Base-by-base conservation (phyloP, 257 asterid genomes). In the Verbascum thapsus region DNA sequence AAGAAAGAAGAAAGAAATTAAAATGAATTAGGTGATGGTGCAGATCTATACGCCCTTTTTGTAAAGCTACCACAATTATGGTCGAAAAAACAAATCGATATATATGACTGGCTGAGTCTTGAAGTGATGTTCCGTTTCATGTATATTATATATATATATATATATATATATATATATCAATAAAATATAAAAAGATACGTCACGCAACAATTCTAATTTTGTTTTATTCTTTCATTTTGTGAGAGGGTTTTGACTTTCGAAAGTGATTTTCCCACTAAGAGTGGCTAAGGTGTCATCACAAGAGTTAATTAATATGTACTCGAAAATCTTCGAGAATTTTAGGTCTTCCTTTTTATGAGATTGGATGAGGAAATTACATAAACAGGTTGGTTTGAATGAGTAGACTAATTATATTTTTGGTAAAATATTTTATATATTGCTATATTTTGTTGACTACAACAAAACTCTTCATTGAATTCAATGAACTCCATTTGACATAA, bases 241-340 rank as follows among this genome's bases (percentile, higher is more conserved):
- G n/a, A n/a, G n/a, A n/a, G n/a, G n/a, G n/a, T n/a, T n/a, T n/a
- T n/a, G 77, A 70, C 69, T 81, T 70, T 40, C 53, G 44, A 74
- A 82, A 73, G 91, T 81, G 67, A 66, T n/a, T 70, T 71, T 64
- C 54, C 81, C 86, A 81, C 86, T 79, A 72, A 70, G 75, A 48
- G 68, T 77, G 84, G 80, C 70, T 39, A 61, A 60, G 63, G 71
- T 81, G 76, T 53, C 81, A 72, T 81, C 85, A 79, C 54, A 22
- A 40, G n/a, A 52, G 43, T 59, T 57, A 11, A 64, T 68, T 64
- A 68, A 70, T 53, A 7, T 43, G 38, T 13, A 17, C n/a, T 26
- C 3, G 5, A 13, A 72, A 56, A 50, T 45, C 52, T 43, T 19
- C 48, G 7, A n/a, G 37, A 37, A 19, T 19, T 42, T 52, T 58